These are phyloP conservation scores for Pleurotus cornucopiae DNA, from an alignment of 768 basidiomycete species.

Conservation along the genomic window DNA sequence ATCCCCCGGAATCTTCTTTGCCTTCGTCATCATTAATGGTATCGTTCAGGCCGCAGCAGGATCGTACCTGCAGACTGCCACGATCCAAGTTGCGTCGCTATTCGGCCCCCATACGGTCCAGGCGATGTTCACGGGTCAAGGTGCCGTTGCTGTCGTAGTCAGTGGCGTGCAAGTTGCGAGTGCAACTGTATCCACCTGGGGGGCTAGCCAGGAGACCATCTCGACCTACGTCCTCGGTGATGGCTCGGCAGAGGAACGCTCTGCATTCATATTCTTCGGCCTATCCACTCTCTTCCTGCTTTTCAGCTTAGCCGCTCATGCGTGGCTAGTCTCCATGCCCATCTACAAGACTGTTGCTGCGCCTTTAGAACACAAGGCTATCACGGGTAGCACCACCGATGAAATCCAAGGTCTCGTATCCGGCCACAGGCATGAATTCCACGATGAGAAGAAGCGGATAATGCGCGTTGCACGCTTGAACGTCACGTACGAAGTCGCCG, in stretches of 20 bases:
- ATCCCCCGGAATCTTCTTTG: constrained; percentile 54
- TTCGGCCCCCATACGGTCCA: constrained; percentile 75
- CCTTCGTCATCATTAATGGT: constrained; percentile 61
- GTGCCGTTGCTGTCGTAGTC: constrained; percentile 78
- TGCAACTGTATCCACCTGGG: constrained; percentile 52
- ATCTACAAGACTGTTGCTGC: constrained; percentile 53
- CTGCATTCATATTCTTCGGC: constrained; percentile 71
- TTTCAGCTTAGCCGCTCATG: constrained; percentile 47
- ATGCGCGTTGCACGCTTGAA: constrained; percentile 61
- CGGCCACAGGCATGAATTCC: constrained; percentile 16
- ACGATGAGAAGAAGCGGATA: constrained; percentile 38
- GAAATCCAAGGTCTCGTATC: constrained; percentile 35
- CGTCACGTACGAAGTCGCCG: constrained; percentile 62
- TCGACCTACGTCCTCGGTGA: constrained; percentile 20
- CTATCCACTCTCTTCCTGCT: constrained; percentile 66
- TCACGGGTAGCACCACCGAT: constrained; percentile 20
- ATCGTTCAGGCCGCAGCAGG: constrained; percentile 56
- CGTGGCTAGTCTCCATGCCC: constrained; percentile 54
- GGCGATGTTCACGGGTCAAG: constrained; percentile 79
- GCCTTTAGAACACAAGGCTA: constrained; percentile 35
- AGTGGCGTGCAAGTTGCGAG: constrained; percentile 73
- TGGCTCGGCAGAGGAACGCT: constrained; percentile 56
- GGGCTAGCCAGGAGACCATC: constrained; percentile 26
- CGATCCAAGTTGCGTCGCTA: constrained; percentile 76
- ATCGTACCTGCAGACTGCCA: constrained; percentile 73